Evolutionary conservation across 176 grass and related monocot genomes (phyloP).

Genomic region (Saccharum officinarum): DNA sequence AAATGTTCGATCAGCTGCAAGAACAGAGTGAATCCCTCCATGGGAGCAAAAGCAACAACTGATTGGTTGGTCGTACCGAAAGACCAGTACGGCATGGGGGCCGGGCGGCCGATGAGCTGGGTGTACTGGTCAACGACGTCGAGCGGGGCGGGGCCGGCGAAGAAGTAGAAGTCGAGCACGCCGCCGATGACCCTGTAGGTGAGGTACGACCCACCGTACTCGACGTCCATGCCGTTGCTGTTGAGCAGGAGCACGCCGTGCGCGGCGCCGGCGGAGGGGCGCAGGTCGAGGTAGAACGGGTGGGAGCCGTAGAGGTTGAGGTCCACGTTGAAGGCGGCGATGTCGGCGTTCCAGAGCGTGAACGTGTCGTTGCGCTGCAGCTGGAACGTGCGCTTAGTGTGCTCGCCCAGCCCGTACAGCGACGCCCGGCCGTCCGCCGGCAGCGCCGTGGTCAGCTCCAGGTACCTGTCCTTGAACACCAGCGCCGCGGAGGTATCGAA

Average conservation of each 20-base stretch:
- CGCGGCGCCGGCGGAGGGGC: constrained; percentile 30
- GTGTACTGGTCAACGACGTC: constrained; percentile 86
- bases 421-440: constrained; percentile 38
- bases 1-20: neutral
- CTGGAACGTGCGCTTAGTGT: constrained; percentile 72
- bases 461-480: constrained; percentile 76
- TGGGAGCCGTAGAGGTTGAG: constrained; percentile 85
- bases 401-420: constrained; percentile 86
- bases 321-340: constrained; percentile 9
- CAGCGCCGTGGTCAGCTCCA: constrained; percentile 66
- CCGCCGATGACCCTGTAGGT: constrained; percentile 96
- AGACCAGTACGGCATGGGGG: constrained; percentile 88
- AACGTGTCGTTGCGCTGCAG: constrained; percentile 59
- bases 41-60: neutral
- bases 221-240: constrained; percentile 92
- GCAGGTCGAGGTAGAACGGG: constrained; percentile 89
- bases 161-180: constrained; percentile 90
- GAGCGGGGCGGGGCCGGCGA: constrained; percentile 61
- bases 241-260: constrained; percentile 89
- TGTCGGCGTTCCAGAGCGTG: constrained; percentile 87
- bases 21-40: neutral
- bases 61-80: constrained; percentile 40
- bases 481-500: constrained; percentile 44
- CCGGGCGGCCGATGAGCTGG: constrained; percentile 69
- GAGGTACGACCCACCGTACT: constrained; percentile 57